phyloP scores from a whole-genome alignment of 371 early-diverging fungal species.

The Syncephalis fuscata region DNA sequence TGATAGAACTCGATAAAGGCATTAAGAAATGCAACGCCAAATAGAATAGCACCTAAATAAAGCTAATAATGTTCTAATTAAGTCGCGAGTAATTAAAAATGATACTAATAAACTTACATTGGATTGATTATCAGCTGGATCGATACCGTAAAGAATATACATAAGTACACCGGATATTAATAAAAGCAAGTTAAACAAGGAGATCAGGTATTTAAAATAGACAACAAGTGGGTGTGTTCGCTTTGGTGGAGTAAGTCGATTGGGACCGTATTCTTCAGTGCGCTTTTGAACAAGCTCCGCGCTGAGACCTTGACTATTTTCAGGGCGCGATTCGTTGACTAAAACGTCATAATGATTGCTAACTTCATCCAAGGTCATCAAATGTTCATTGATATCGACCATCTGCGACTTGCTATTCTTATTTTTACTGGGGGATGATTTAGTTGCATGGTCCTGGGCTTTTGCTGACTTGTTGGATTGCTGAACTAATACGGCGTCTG shows the following conservation, averaged over 20 bases:
- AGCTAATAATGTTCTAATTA: slow-evolving; percentile 3
- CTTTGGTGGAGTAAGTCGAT: slow-evolving; percentile 76
- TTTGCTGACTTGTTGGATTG: no score
- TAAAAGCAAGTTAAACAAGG: slow-evolving; percentile 75
- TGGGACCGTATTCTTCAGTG: slow-evolving; percentile 55
- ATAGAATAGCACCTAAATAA: slow-evolving; percentile 77
- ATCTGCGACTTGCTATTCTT: background rate
- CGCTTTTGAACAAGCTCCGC: slow-evolving; percentile 35
- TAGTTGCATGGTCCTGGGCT: no score
- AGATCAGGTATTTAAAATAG: slow-evolving; percentile 50
- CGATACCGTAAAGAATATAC: slow-evolving; percentile 60
- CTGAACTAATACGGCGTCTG: no score
- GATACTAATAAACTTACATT: slow-evolving; percentile 19
- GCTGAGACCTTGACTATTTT: slow-evolving; percentile 50
- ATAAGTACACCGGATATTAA: slow-evolving; percentile 63
- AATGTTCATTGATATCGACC: slow-evolving; percentile 48
- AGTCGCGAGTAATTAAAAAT: no score
- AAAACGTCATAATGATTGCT: slow-evolving; percentile 29
- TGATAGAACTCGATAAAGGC: slow-evolving; percentile 87
- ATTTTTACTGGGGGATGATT: no score
- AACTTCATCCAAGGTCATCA: slow-evolving; percentile 48
- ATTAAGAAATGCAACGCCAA: slow-evolving; percentile 77
- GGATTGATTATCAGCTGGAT: slow-evolving; percentile 38
- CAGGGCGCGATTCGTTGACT: slow-evolving; percentile 35
- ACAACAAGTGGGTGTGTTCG: slow-evolving; percentile 45